Percentiles rank a stretch among this genome's conserved stretches.
These are phyloP conservation scores for Penicillium sumatraense DNA, from an alignment of 2,329 filamentous ascomycete species.

Conservation along the genomic window DNA sequence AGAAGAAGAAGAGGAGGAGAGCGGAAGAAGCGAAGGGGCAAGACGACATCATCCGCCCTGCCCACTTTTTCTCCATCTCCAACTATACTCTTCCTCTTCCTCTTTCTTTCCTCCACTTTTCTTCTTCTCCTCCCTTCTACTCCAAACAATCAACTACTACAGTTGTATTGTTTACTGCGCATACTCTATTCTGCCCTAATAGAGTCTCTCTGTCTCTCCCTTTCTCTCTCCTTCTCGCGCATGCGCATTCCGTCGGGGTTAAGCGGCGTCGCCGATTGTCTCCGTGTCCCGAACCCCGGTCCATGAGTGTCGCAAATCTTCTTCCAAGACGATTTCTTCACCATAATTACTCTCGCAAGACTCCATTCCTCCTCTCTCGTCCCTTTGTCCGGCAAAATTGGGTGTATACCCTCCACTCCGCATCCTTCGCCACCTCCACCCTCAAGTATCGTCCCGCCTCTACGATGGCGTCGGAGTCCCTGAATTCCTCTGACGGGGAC, in stretches of 20 bases:
- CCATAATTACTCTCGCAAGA: neutral
- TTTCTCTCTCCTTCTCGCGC: neutral
- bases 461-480: constrained; percentile 43
- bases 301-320: constrained; percentile 21
- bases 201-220: neutral
- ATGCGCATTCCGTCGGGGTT: constrained; percentile 26
- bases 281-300: constrained; percentile 16
- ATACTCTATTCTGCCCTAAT: neutral
- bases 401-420: constrained; percentile 1
- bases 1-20: constrained; percentile 15
- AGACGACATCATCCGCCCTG: constrained; percentile 24
- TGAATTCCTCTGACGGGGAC: constrained; percentile 37
- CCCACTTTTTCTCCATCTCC: constrained; percentile 10
- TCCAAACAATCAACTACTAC: neutral
- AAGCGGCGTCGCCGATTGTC: constrained; percentile 29
- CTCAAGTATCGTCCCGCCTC: constrained; percentile 27
- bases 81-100: neutral
- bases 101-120: neutral
- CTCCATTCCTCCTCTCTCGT: neutral
- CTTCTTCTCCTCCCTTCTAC: neutral
- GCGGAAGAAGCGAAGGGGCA: constrained; percentile 5
- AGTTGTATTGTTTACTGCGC: neutral
- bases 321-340: constrained; percentile 1
- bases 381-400: neutral
- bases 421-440: constrained; percentile 18